phyloP scores from a whole-genome alignment of 257 asterid genomes.

The Solanum verrucosum region DNA sequence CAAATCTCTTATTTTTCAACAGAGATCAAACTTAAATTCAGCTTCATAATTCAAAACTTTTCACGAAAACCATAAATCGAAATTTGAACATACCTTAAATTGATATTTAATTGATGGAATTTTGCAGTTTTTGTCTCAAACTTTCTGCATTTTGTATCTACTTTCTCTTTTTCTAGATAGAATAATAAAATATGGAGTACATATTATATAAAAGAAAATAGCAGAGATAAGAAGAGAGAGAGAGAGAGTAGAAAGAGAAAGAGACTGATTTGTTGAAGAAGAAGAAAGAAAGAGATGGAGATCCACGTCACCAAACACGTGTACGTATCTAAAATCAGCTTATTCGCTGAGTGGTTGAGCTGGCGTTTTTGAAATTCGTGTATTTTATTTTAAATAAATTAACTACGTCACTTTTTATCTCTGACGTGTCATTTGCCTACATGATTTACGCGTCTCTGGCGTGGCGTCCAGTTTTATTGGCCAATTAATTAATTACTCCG shows the following conservation, averaged over 20 bases:
- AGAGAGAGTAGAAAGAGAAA: not conserved
- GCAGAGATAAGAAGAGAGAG: not conserved
- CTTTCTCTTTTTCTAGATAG: too few relatives aligned
- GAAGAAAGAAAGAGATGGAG: constrained; percentile 30
- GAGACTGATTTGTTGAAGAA: not conserved
- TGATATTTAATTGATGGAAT: not conserved
- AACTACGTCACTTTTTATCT: constrained; percentile 18
- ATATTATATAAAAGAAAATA: too few relatives aligned
- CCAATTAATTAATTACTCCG: constrained; percentile 1
- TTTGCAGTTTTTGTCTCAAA: not conserved
- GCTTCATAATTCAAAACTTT: not conserved
- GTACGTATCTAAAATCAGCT: constrained; percentile 15
- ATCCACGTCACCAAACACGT: constrained; percentile 92
- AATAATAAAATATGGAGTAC: too few relatives aligned
- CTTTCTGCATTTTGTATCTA: constrained; percentile 7
- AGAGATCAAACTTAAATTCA: not conserved
- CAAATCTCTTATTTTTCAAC: not conserved
- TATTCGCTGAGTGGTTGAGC: constrained; percentile 28
- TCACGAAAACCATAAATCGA: too few relatives aligned
- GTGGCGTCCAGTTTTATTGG: constrained; percentile 20
- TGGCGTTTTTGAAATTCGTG: constrained; percentile 34
- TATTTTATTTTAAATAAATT: not conserved
- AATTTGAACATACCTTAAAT: not conserved
- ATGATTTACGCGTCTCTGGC: constrained; percentile 20
- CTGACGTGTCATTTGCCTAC: constrained; percentile 39